Conservation (phyloP, 2,329 filamentous ascomycete species). For the Thielaviopsis euricoi region DNA sequence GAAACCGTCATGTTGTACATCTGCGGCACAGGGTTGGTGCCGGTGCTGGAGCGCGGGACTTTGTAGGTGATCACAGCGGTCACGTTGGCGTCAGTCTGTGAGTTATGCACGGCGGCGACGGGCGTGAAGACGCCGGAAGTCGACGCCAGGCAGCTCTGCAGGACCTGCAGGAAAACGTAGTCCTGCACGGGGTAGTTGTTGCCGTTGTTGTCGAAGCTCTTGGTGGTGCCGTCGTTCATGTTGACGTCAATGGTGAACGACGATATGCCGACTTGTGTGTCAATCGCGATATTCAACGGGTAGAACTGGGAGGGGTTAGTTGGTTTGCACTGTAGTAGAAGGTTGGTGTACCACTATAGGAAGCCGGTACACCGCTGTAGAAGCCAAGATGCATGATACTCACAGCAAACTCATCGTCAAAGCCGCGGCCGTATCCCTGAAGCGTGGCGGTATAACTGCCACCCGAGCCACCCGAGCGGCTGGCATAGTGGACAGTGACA, state of each 20-base stretch:
- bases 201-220: conserved; percentile 40
- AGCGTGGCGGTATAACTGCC: conserved; percentile 3
- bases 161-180: conserved; percentile 34
- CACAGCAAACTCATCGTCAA: conserved; percentile 40
- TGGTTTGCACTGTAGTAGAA: background rate
- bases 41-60: conserved; percentile 21
- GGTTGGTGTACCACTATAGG: too few relatives aligned
- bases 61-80: conserved; percentile 29
- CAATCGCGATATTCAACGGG: conserved; percentile 32
- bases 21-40: conserved; percentile 21
- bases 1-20: conserved; percentile 22
- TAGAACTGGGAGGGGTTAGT: conserved; percentile 22
- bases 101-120: conserved; percentile 33
- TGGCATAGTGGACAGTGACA: conserved; percentile 38
- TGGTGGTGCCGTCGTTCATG: conserved; percentile 27
- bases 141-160: conserved; percentile 38
- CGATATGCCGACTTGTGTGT: conserved; percentile 42
- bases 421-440: conserved; percentile 29
- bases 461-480: conserved; percentile 30
- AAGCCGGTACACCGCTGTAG: too few relatives aligned
- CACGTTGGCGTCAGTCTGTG: conserved; percentile 25
- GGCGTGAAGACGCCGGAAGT: conserved; percentile 26
- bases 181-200: conserved; percentile 37
- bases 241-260: conserved; percentile 39
- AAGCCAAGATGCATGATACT: background rate